Evolutionary conservation across 345 rosid species (phyloP), one percentile per base, ranked within the genome.

Genomic region (Bretschneidera sinensis): DNA sequence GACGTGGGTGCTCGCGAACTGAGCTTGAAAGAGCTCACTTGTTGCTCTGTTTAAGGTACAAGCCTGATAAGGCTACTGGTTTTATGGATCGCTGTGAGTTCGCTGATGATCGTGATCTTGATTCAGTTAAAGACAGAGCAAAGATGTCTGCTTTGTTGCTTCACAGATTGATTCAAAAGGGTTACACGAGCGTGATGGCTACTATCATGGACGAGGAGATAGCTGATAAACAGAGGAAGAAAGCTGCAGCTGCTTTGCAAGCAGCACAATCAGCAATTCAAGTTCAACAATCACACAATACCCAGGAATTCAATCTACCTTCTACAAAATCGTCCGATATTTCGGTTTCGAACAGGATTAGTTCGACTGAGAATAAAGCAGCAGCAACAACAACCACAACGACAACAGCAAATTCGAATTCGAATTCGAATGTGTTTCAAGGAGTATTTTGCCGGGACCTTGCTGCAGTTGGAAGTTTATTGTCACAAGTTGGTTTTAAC

Each of bases 401-500:
- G n/a, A n/a, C n/a, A n/a, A n/a, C n/a, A n/a, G n/a, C n/a, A n/a
- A n/a, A n/a, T n/a, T n/a, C n/a, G n/a, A n/a, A n/a, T 39, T 18
- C 73, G 0, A 54, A 9, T 7, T 1, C 45, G 2, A 78, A 83
- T 55, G 82, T 73, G 59, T 87, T 83, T 62, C 96, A 86, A 55
- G 97, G 97, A n/a, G 81, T 90, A 17, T 94, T 94, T 74, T 94
- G 97, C 80, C 73, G 99, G 28, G 99, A 94, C 66, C 81, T 89
- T 17, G 86, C 96, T 0, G 85, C 65, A 0, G 97, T 92, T 24
- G 95, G 96, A 50, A 87, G 61, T 78, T 66, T 92, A 74, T 68
- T 92, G 51, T 65, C 96, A 0, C 87, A 85, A 60, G 86, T 75
- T 54, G 95, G 92, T 67, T 84, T 90, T 48, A 88, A 83, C 57